Evolutionary conservation across 768 basidiomycete species (phyloP).

Genomic region (Leccinum fibrillosum): DNA sequence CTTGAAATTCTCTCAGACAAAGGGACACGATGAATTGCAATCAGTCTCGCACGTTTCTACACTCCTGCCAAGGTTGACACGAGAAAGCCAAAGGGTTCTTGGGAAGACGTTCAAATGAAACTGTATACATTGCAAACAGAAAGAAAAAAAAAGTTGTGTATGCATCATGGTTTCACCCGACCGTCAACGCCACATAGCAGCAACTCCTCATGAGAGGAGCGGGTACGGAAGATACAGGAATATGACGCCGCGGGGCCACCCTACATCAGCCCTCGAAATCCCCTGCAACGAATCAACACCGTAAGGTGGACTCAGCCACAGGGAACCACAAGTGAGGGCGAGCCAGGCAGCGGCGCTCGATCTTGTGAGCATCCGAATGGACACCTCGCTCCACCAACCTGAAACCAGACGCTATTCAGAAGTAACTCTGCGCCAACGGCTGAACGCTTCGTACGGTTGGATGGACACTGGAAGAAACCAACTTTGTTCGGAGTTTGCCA

Average conservation of each 20-base stretch:
- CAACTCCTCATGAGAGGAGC: conserved; percentile 29
- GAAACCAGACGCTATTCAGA: conserved; percentile 62
- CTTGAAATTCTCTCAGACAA: neutral
- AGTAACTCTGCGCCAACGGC: conserved; percentile 39
- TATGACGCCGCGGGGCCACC: conserved; percentile 62
- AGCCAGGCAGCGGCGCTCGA: conserved; percentile 35
- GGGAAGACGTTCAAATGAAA: neutral
- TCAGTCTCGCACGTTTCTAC: neutral
- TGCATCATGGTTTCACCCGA: conserved; percentile 80
- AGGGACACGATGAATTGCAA: neutral
- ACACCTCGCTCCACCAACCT: conserved; percentile 79
- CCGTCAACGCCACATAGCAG: conserved; percentile 72
- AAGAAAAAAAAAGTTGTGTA: conserved; percentile 36
- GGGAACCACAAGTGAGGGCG: conserved; percentile 31
- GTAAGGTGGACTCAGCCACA: conserved; percentile 45
- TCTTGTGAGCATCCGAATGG: conserved; percentile 51
- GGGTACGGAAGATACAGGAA: conserved; percentile 77
- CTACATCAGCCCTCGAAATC: conserved; percentile 42
- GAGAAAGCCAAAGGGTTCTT: neutral
- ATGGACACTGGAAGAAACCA: conserved; percentile 53
- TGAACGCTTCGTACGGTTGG: conserved; percentile 65
- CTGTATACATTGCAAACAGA: neutral
- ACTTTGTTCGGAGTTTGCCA: conserved; percentile 21
- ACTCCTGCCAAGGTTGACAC: neutral
- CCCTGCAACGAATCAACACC: conserved; percentile 52